Conservation (phyloP, 2,329 filamentous ascomycete genomes). For the Verticillium longisporum region DNA sequence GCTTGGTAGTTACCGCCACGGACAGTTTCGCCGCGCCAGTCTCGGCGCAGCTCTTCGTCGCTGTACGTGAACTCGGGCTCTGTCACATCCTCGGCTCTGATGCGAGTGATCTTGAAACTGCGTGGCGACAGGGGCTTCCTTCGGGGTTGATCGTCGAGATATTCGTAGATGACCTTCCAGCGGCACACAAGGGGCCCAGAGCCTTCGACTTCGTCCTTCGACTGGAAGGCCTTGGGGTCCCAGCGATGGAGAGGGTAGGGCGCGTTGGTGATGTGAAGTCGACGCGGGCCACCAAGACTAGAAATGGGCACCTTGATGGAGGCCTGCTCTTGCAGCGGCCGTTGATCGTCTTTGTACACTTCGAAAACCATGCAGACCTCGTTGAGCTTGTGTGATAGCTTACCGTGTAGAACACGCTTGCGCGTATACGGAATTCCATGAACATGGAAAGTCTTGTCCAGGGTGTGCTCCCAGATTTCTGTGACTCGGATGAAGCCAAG, state of each 20-base stretch:
- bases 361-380: constrained; percentile 38
- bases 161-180: constrained; percentile 33
- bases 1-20: constrained; percentile 25
- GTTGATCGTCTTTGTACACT: constrained; percentile 26
- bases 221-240: constrained; percentile 10
- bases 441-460: constrained; percentile 17
- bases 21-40: constrained; percentile 32
- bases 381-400: constrained; percentile 30
- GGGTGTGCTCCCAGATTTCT: constrained; percentile 24
- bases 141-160: neutral
- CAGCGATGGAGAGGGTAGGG: constrained; percentile 32
- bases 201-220: constrained; percentile 14
- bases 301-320: constrained; percentile 32
- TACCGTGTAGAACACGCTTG: constrained; percentile 24
- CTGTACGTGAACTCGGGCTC: constrained; percentile 19
- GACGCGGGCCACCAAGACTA: constrained; percentile 30
- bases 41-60: constrained; percentile 21
- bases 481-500: constrained; percentile 35
- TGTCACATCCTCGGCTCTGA: constrained; percentile 21
- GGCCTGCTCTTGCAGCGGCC: constrained; percentile 24
- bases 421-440: constrained; percentile 31
- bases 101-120: constrained; percentile 24
- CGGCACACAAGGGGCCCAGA: constrained; percentile 41
- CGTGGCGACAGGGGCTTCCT: constrained; percentile 3
- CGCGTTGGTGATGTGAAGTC: constrained; percentile 49